Base-by-base conservation (phyloP, 176 grass and related monocot genomes). In the Pontederia crassipes region DNA sequence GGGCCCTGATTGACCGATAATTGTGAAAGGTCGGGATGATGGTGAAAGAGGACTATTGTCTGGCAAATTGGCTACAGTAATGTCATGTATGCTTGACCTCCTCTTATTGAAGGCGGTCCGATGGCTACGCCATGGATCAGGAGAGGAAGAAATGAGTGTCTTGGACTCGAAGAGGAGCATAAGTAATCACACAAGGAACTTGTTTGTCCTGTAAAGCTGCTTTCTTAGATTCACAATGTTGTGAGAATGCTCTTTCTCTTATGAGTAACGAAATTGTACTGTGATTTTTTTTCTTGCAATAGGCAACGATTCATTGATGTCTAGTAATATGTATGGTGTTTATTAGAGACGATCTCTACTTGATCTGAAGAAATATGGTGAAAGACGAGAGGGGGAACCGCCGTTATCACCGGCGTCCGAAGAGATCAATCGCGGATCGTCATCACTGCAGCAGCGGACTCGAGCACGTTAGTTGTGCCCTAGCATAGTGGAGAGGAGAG, bases 81-180 rank as follows among this genome's bases (percentile, higher is more conserved):
- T 59, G 12, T 55, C 65, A 17, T 67, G 60, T 24, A 24, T 24
- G 20, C 20, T 24, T 24, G 20, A 24, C 20, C 20, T 24, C 20
- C 20, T 24, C 20, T 24, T 24, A 24, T 24, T 24, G 80, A 65
- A 89, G 89, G 82, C 75, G 94, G n/a, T 64, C 65, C 29, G 28
- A 28, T 46, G 71, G 60, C 13, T 79, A 88, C 52, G 73, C 61
- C 45, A 45, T 66, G 0, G 88, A 93, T 57, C 85, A 99, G 45
- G 94, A 93, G 72, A 86, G 94, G 71, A 99, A 99, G 85, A 98
- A 98, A 64, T 88, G 94, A 55, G 77, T 99, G 20, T 85, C 94
- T 0, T 99, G 88, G 94, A 99, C 88, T 15, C n/a, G 94, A 99
- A 79, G 88, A 89, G 57, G 94, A 99, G 67, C 94, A 99, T 82